A percentile compares a stretch with the other conserved stretches of the same genome.
Conservation (phyloP, 768 basidiomycete species). For the Russula sp. region DNA sequence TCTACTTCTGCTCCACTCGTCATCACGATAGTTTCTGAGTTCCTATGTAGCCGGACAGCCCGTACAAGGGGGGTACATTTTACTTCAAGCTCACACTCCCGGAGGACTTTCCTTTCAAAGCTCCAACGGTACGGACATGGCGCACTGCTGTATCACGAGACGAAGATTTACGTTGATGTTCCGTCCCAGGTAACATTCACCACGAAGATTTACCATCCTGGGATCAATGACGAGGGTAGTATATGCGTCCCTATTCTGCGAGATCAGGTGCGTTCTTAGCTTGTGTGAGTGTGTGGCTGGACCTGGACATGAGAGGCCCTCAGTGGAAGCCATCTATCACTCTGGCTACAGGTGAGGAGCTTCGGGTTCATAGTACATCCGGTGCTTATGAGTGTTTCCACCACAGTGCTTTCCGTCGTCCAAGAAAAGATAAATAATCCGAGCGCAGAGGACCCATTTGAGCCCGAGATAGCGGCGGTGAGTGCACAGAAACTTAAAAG, state of each 20-base stretch:
- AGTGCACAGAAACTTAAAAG: slow-evolving; percentile 23
- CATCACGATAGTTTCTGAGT: slow-evolving; percentile 3
- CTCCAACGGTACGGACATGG: slow-evolving; percentile 51
- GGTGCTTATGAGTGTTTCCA: background rate
- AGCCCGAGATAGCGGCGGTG: slow-evolving; percentile 80
- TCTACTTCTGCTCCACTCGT: slow-evolving; percentile 3
- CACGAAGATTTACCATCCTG: slow-evolving; percentile 87
- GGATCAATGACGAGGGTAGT: slow-evolving; percentile 81
- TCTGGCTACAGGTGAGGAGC: slow-evolving; percentile 51
- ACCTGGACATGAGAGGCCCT: background rate
- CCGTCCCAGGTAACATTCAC: slow-evolving; percentile 62
- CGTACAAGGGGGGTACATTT: slow-evolving; percentile 79
- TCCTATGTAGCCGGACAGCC: slow-evolving; percentile 54
- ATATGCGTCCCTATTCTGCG: slow-evolving; percentile 81
- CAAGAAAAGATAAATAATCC: slow-evolving; percentile 87
- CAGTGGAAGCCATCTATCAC: slow-evolving; percentile 86
- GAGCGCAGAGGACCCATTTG: slow-evolving; percentile 81
- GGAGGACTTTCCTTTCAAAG: slow-evolving; percentile 79
- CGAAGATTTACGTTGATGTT: background rate
- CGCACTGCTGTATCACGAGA: background rate
- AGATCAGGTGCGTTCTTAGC: slow-evolving; percentile 54
- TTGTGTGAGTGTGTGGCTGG: background rate
- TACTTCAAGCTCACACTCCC: slow-evolving; percentile 69
- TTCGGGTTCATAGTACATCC: background rate
- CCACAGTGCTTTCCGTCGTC: slow-evolving; percentile 61